Percentiles rank a stretch among this genome's conserved stretches.
Conservation (phyloP, 2,329 filamentous ascomycete genomes). For the Fusarium dlaminii region DNA sequence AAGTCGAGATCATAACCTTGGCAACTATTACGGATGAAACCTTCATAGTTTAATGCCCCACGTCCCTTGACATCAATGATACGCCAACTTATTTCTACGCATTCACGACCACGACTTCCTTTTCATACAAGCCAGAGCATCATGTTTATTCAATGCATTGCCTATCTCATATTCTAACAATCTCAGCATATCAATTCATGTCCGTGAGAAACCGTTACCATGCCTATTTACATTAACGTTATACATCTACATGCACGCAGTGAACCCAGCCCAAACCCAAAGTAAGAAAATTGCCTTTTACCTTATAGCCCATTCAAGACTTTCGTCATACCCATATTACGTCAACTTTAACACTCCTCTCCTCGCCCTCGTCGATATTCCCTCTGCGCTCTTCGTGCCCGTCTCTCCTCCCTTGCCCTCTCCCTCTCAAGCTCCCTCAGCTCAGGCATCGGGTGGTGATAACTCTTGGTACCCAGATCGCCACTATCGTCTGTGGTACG, state of each 20-base stretch:
- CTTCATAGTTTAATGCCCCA: neutral
- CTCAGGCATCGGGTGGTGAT: conserved; percentile 65
- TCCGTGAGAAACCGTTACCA: conserved; percentile 25
- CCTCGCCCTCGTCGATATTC: conserved; percentile 48
- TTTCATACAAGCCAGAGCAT: neutral
- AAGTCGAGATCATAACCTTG: neutral
- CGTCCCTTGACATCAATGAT: neutral
- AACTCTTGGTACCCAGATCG: conserved; percentile 67
- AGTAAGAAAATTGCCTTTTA: conserved; percentile 7
- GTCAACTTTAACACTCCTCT: conserved; percentile 40
- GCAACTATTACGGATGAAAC: neutral
- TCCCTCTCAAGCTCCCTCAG: conserved; percentile 50
- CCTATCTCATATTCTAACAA: conserved; percentile 22
- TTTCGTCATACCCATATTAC: neutral
- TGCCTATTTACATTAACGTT: conserved; percentile 31
- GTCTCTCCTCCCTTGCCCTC: conserved; percentile 48
- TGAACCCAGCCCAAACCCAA: neutral
- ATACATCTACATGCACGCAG: conserved; percentile 21
- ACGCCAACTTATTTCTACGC: neutral
- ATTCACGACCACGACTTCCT: neutral
- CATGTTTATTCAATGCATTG: conserved; percentile 11
- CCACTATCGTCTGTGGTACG: conserved; percentile 55
- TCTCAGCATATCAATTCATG: conserved; percentile 23
- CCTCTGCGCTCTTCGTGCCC: conserved; percentile 43
- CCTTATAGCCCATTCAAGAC: neutral